Conservation (phyloP, 768 basidiomycete genomes). For the Lactifluus piperatus region DNA sequence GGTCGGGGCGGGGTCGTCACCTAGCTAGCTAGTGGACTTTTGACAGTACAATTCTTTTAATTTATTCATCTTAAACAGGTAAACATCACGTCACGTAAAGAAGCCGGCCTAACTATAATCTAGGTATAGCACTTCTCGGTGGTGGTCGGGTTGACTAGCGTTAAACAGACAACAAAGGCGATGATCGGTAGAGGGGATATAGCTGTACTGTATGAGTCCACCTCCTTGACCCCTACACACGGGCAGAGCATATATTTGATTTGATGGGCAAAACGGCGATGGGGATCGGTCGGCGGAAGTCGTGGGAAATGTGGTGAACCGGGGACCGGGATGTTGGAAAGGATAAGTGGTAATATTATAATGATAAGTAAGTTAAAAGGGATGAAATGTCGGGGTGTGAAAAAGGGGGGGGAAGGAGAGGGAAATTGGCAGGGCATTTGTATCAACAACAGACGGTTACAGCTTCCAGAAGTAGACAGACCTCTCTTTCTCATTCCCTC, state of each 20-base stretch:
- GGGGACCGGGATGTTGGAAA: neutral
- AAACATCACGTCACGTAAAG: neutral
- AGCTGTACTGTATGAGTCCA: no score
- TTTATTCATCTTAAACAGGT: neutral
- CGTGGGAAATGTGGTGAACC: neutral
- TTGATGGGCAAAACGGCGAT: neutral
- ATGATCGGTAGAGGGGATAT: neutral
- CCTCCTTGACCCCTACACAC: no score
- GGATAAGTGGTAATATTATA: neutral
- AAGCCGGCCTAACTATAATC: neutral
- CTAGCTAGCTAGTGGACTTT: no score
- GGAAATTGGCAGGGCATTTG: neutral
- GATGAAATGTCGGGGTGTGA: slow-evolving; percentile 14
- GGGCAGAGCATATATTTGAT: no score
- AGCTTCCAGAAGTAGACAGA: slow-evolving; percentile 7
- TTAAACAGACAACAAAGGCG: no score
- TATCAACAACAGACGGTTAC: slow-evolving; percentile 11
- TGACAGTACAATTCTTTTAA: neutral
- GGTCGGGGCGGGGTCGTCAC: no score
- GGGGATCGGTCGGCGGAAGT: neutral
- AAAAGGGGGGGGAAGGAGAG: neutral
- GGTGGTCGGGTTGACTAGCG: no score
- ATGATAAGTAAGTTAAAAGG: neutral
- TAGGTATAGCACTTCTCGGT: neutral
- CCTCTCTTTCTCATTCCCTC: slow-evolving; percentile 15